Evolutionary conservation across 805 yeast genomes (phyloP).

Genomic region (Torulaspora franciscae): DNA sequence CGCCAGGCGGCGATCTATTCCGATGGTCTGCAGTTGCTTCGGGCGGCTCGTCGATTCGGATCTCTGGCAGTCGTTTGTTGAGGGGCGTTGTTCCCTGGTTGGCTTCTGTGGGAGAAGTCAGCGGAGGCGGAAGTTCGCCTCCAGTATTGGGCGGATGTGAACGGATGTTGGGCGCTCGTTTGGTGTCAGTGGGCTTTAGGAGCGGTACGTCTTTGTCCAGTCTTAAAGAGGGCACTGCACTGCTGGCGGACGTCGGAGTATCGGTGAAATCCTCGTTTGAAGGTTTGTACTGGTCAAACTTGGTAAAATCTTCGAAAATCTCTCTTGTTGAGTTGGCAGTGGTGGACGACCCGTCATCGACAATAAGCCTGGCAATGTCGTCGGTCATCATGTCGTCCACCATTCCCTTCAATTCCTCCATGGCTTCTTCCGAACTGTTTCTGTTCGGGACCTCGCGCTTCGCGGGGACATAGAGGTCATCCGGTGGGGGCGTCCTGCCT

Average conservation of each 20-base stretch:
- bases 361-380: conserved; percentile 6
- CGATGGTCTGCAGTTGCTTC: background rate
- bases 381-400: conserved; percentile 34
- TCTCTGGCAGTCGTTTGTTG: conserved; percentile 1
- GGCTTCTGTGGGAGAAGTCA: background rate
- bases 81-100: background rate
- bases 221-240: conserved; percentile 9
- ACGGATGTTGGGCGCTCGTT: background rate
- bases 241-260: conserved; percentile 36
- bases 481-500: conserved; percentile 3
- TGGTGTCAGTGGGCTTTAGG: background rate
- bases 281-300: conserved; percentile 31
- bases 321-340: conserved; percentile 14
- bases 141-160: background rate
- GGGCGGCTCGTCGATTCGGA: background rate
- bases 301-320: conserved; percentile 28
- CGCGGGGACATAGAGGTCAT: background rate
- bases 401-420: conserved; percentile 36
- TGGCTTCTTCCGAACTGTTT: conserved; percentile 17
- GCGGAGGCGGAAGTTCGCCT: background rate
- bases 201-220: conserved; percentile 2
- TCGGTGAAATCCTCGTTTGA: conserved; percentile 26
- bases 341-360: conserved; percentile 6
- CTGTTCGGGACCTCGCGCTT: background rate
- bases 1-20: background rate